Evolutionary conservation across 176 grass and related monocot genomes (phyloP).

Genomic region (bread wheat (Triticum aestivum)): DNA sequence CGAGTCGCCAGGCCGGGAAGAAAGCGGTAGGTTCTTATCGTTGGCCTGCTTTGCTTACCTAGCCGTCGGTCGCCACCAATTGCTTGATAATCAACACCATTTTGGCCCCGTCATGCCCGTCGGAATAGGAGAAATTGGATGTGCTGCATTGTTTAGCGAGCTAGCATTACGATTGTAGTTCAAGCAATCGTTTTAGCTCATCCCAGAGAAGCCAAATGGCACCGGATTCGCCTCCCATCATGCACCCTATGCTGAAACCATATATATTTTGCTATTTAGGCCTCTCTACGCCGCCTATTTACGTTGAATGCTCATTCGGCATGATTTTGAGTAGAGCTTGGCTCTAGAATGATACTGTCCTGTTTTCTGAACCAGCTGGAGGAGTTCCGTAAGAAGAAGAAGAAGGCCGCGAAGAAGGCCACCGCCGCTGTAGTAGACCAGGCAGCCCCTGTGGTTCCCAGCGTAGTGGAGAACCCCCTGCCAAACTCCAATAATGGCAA

Average conservation of each 20-base stretch:
- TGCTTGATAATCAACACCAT: not conserved
- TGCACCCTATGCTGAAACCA: not conserved
- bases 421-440: slow-evolving; percentile 39
- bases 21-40: slow-evolving; percentile 54
- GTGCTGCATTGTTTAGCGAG: not conserved
- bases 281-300: not conserved
- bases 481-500: slow-evolving; percentile 29
- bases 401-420: slow-evolving; percentile 63
- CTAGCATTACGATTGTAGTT: not conserved
- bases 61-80: not conserved
- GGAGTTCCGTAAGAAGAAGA: slow-evolving; percentile 93
- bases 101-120: not conserved
- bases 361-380: slow-evolving; percentile 74
- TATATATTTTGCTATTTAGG: not conserved
- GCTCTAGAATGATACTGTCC: slow-evolving; percentile 14
- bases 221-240: not conserved
- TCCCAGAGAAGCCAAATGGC: slow-evolving; percentile 8
- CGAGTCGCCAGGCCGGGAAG: slow-evolving; percentile 91
- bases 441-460: slow-evolving; percentile 25
- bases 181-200: not conserved
- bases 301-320: not conserved
- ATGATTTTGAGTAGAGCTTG: not conserved
- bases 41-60: not conserved
- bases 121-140: not conserved
- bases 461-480: slow-evolving; percentile 36